phyloP scores from a whole-genome alignment of 257 asterid genomes.

The Solanum pimpinellifolium region DNA sequence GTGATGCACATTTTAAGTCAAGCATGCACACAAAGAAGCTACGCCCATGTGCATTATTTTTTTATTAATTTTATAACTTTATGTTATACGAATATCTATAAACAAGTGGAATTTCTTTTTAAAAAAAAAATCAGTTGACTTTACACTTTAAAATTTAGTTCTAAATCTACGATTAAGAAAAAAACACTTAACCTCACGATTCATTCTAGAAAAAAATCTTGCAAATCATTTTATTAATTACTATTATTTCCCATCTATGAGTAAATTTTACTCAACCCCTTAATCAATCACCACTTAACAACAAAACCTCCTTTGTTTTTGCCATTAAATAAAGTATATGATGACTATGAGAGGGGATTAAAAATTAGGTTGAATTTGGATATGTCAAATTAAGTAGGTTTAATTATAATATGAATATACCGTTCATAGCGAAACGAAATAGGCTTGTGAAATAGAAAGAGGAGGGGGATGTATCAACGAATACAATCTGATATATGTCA shows the following conservation, averaged over 20 bases:
- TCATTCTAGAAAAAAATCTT: background rate
- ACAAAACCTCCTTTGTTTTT: background rate
- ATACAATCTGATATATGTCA: too few relatives aligned
- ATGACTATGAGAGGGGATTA: background rate
- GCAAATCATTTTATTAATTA: background rate
- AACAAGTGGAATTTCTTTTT: background rate
- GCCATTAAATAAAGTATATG: background rate
- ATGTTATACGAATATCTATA: background rate
- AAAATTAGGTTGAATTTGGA: background rate
- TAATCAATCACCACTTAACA: background rate
- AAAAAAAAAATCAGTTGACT: background rate
- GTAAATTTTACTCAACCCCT: background rate
- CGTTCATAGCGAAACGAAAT: too few relatives aligned
- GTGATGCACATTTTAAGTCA: background rate
- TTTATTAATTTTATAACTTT: background rate
- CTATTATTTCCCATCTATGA: background rate
- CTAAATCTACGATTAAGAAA: background rate
- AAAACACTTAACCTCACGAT: background rate
- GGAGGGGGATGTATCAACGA: background rate
- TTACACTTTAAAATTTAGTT: background rate
- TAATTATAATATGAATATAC: background rate
- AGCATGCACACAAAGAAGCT: background rate
- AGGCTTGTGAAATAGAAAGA: background rate
- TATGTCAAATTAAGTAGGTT: background rate
- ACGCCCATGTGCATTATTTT: background rate